Base-by-base conservation (phyloP, 495 filamentous ascomycete genomes). In the Astrothelium macrocarpum region DNA sequence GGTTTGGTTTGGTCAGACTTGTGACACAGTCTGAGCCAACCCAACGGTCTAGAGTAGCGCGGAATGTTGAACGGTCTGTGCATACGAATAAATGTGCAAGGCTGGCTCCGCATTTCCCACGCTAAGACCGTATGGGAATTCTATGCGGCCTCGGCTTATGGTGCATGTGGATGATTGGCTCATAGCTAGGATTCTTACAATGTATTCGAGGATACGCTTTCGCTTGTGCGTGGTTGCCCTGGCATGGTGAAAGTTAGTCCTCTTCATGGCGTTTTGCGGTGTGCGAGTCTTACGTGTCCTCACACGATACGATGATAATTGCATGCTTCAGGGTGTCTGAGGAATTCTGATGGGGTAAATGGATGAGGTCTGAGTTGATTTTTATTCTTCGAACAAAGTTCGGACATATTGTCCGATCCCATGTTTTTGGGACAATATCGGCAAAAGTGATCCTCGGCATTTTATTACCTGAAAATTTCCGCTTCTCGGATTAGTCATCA, bases 341-440 rank as follows among this genome's bases (percentile, higher is more conserved):
- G 77, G 67, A 77, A 74, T 72, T 78, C 76, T 77, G 76, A 74
- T 72, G 78, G 74, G 78, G 77, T 77, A 80, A 77, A 65, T 72
- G 77, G 75, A 81, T 78, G 66, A 72, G 71, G 43, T 53, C 59
- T 58, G 61, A 64, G 49, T 7, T 53, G n/a, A n/a, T n/a, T n/a
- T n/a, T n/a, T n/a, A n/a, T n/a, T n/a, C n/a, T n/a, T n/a, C n/a
- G n/a, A n/a, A 39, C 14, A 39, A 39, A 39, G 34, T 39, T 39
- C 34, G 14, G 34, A n/a, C n/a, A n/a, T n/a, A n/a, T n/a, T n/a
- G n/a, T n/a, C n/a, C n/a, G n/a, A n/a, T n/a, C n/a, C n/a, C 14
- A 39, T 39, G 14, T 5, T 39, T 39, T 39, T 39, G 5, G 34
- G 34, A 39, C 34, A 5, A 14, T 39, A 39, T 14, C 49, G 56